These are phyloP conservation scores for Schizopora paradoxa DNA, from an alignment of 1,284 basidiomycete genomes.

Conservation along the genomic window DNA sequence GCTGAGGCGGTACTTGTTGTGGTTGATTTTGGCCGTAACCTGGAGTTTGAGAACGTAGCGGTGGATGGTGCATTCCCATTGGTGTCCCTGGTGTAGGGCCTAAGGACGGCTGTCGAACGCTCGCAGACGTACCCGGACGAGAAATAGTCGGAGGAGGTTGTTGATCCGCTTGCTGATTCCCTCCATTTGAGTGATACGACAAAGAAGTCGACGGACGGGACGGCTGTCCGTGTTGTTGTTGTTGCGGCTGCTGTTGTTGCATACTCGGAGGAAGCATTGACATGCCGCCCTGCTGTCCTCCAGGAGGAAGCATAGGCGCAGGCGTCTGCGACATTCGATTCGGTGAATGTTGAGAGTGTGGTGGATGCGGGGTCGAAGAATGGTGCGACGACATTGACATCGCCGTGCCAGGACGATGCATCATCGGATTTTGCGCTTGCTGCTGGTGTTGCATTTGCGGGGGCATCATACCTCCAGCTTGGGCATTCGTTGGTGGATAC, in stretches of 20 bases:
- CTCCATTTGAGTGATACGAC: conserved; percentile 15
- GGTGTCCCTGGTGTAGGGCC: no score
- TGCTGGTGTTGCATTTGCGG: conserved; percentile 14
- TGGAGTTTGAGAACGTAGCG: conserved; percentile 13
- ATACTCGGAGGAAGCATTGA: no score
- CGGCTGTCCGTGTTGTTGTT: conserved; percentile 14
- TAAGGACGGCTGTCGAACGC: no score
- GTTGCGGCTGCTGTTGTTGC: conserved; percentile 24
- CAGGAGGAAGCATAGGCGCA: conserved; percentile 19
- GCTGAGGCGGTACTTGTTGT: conserved; percentile 15
- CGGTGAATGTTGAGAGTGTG: conserved; percentile 16
- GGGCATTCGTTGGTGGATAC: no score
- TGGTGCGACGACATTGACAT: conserved; percentile 15
- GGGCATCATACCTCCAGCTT: no score
- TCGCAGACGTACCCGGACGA: no score
- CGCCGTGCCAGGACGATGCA: conserved; percentile 16
- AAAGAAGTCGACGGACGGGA: no score
- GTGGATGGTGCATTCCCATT: background rate
- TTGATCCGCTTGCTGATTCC: no score
- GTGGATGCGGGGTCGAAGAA: conserved; percentile 10
- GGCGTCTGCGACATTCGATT: conserved; percentile 28
- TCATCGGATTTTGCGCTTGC: conserved; percentile 10
- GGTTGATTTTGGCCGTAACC: conserved; percentile 13
- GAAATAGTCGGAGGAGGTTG: no score
- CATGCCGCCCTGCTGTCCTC: conserved; percentile 23